phyloP scores from a whole-genome alignment of 441 rosid species.

The Populus trichocarpa region DNA sequence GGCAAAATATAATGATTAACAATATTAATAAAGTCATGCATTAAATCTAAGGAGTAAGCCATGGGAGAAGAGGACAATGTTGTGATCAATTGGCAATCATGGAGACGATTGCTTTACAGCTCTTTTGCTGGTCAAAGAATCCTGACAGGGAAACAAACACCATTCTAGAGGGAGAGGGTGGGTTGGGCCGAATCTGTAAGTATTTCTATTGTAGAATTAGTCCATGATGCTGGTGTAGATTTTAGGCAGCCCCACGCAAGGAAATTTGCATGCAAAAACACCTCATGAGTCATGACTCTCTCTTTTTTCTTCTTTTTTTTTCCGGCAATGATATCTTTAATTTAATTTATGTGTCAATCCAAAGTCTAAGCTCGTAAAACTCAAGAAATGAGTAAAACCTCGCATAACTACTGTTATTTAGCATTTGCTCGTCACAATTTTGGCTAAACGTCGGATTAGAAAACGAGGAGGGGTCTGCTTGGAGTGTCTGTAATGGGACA shows the following conservation, averaged over 20 bases:
- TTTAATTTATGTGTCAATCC: too few species aligned
- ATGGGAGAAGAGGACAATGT: slow-evolving; percentile 16
- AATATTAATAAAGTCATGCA: slow-evolving; percentile 3
- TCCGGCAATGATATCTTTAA: too few species aligned
- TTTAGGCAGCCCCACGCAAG: slow-evolving; percentile 24
- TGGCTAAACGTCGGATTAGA: slow-evolving; percentile 8
- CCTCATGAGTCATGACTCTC: slow-evolving; percentile 3
- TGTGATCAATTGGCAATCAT: slow-evolving; percentile 12
- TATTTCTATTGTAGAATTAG: not conserved
- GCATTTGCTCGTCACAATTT: slow-evolving; percentile 2
- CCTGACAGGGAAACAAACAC: not conserved
- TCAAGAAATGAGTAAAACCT: too few species aligned
- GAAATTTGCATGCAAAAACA: slow-evolving; percentile 13
- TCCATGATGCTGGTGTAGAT: slow-evolving; percentile 14
- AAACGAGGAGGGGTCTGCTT: slow-evolving; percentile 10
- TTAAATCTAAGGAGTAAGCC: slow-evolving; percentile 9
- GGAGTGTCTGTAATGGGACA: not conserved
- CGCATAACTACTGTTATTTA: not conserved
- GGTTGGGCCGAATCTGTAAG: not conserved
- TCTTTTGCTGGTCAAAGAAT: not conserved
- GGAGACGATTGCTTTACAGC: slow-evolving; percentile 6
- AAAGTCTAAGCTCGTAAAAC: too few species aligned
- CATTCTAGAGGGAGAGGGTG: not conserved
- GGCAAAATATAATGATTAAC: slow-evolving; percentile 18
- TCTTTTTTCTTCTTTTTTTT: too few species aligned